Evolutionary conservation across 225 moss, liverwort and hornwort species (phyloP).

Genomic region (Physcomitrellopsis africana): DNA sequence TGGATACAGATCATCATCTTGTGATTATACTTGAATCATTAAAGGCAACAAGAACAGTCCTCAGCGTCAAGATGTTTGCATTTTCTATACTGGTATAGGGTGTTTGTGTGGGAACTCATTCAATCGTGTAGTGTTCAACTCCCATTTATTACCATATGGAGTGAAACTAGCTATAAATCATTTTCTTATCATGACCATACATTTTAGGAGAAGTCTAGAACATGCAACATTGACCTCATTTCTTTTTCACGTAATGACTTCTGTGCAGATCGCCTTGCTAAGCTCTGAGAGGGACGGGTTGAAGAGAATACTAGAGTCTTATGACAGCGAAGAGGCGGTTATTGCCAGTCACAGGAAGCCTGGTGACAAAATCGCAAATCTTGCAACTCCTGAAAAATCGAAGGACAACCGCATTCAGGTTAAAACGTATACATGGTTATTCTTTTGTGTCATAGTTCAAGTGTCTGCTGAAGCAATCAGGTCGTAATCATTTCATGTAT

Average conservation of each 20-base stretch:
- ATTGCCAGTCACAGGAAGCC: constrained; percentile 86
- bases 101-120: not conserved
- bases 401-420: constrained; percentile 94
- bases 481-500: constrained; percentile 1
- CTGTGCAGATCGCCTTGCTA: constrained; percentile 65
- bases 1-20: constrained; percentile 4
- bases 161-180: not conserved
- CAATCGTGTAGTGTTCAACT: not conserved
- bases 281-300: constrained; percentile 81
- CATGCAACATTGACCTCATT: not conserved
- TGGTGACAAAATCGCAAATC: constrained; percentile 59
- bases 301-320: constrained; percentile 82
- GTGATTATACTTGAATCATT: constrained; percentile 2
- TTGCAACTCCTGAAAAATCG: constrained; percentile 77
- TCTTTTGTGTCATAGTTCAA: constrained; percentile 27
- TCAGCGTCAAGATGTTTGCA: constrained; percentile 8
- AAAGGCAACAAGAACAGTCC: not conserved
- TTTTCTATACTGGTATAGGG: constrained; percentile 1
- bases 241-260: constrained; percentile 6
- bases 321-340: constrained; percentile 92
- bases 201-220: not conserved
- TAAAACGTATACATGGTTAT: not conserved
- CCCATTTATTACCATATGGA: not conserved
- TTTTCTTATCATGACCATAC: not conserved
- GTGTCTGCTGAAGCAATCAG: constrained; percentile 14